phyloP scores from a whole-genome alignment of 208 protist genomes.

The Trypanosoma platydactyli region DNA sequence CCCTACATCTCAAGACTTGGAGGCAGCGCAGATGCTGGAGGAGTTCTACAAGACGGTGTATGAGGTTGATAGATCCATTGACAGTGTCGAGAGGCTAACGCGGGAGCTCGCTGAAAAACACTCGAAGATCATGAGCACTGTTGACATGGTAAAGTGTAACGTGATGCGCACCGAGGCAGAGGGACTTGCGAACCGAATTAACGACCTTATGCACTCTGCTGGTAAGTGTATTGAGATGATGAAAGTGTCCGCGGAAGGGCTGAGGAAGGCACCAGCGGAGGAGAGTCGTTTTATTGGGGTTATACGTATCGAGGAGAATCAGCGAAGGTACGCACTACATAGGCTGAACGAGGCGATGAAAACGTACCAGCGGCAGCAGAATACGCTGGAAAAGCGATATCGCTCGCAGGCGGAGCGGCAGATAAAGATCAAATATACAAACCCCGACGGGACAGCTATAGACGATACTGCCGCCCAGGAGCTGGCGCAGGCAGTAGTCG shows the following conservation, averaged over 20 bases:
- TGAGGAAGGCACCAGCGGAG: constrained; percentile 64
- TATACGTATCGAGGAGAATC: constrained; percentile 89
- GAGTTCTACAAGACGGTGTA: constrained; percentile 66
- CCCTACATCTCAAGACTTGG: constrained; percentile 34
- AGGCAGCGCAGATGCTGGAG: constrained; percentile 61
- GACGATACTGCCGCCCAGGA: constrained; percentile 70
- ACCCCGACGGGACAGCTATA: constrained; percentile 71
- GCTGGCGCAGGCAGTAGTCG: constrained; percentile 76
- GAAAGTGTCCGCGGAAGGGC: constrained; percentile 53
- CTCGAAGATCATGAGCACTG: constrained; percentile 64
- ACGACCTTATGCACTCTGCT: constrained; percentile 36
- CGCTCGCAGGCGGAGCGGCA: constrained; percentile 82
- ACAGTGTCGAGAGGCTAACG: constrained; percentile 39
- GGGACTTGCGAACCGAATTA: constrained; percentile 49
- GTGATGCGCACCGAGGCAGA: constrained; percentile 63
- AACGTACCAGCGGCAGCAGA: constrained; percentile 65
- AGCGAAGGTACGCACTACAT: constrained; percentile 58
- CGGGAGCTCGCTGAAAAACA: constrained; percentile 62
- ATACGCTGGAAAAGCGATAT: constrained; percentile 62
- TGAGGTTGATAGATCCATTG: constrained; percentile 32
- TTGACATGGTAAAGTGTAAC: constrained; percentile 59
- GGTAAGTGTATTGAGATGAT: constrained; percentile 65
- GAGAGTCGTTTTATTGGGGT: constrained; percentile 66
- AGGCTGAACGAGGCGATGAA: constrained; percentile 56
- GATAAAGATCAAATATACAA: constrained; percentile 91